Evolutionary conservation across 2,329 filamentous ascomycete species (phyloP).

Genomic region (Lithohypha guttulata): DNA sequence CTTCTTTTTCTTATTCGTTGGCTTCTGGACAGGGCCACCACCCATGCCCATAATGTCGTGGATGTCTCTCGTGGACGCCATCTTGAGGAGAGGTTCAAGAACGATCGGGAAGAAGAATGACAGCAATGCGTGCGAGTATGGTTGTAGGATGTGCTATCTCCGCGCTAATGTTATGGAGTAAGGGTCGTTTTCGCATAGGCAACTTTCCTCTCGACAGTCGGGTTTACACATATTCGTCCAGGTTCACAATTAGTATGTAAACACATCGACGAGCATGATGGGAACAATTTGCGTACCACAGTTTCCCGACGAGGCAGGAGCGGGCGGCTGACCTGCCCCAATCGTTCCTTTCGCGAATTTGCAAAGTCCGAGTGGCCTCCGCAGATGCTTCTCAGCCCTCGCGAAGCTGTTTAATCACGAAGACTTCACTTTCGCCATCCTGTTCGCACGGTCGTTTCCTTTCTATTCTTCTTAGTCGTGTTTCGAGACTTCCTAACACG

Average conservation of each 20-base stretch:
- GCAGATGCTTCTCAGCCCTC: neutral
- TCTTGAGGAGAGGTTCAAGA: too few species aligned
- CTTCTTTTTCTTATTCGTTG: constrained; percentile 61
- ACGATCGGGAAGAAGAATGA: too few species aligned
- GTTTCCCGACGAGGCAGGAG: neutral
- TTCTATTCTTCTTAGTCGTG: neutral
- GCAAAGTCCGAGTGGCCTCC: constrained; percentile 5
- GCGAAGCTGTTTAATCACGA: neutral
- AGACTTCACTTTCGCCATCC: neutral
- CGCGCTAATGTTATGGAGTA: too few species aligned
- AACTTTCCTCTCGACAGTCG: neutral
- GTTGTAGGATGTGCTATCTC: too few species aligned
- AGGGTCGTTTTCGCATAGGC: too few species aligned
- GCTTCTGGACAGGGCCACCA: constrained; percentile 42
- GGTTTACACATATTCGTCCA: neutral
- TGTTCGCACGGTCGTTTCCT: constrained; percentile 4
- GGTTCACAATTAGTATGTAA: too few species aligned
- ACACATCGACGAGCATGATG: too few species aligned
- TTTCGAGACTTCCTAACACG: neutral
- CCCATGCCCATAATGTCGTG: constrained; percentile 81
- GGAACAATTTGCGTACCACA: too few species aligned
- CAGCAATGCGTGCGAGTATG: too few species aligned
- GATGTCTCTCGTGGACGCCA: constrained; percentile 67
- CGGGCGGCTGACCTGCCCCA: neutral
- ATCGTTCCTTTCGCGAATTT: neutral